Base-by-base conservation (phyloP, 2,329 filamentous ascomycete genomes). In the Xylariales sp. region DNA sequence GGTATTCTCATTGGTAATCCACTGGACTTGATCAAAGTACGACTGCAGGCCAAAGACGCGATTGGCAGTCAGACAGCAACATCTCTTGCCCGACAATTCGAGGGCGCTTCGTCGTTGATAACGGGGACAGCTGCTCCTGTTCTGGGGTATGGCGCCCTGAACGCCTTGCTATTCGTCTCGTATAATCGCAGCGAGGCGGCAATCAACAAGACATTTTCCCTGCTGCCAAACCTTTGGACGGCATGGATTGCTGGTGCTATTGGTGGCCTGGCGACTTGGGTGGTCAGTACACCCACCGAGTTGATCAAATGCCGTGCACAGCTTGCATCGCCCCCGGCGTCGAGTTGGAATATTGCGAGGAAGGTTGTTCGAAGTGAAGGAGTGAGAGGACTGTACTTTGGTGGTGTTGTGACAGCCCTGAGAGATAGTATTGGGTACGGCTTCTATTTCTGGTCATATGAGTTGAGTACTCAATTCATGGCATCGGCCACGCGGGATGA, bases 361-460 rank as follows among this genome's bases (percentile, higher is more conserved):
- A 69, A 79, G 16, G 78, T 88, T 19, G 68, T 81, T 54, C 70
- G 62, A 25, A 65, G 60, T 1, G 61, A 71, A 40, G 79, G 84
- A 4, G 70, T 88, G 3, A 70, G 73, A 28, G 90, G 89, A 0
- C 63, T 96, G 16, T 96, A 95, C 58, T 76, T 82, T 47, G 91
- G 89, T 15, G 91, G 91, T 15, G 71, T 68, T 1, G 80, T 96
- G 12, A 97, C 91, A 1, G 87, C 84, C 40, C 59, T 91, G 29
- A 75, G 91, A 37, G 91, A 97, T 63, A 84, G 84, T 44, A 77
- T 96, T 42, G 91, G 91, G n/a, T 97, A 96, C 64, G 91, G 90
- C 0, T 96, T 96, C 62, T 97, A 96, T 59, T 97, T 97, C 62
- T 95, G 86, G 86, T 84, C 85, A 1, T 97, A 96, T 57, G 86